Evolutionary conservation across 2,329 filamentous ascomycete species (phyloP), one percentile per base, ranked within the genome.

Genomic region (Aspergillus pseudonomiae): DNA sequence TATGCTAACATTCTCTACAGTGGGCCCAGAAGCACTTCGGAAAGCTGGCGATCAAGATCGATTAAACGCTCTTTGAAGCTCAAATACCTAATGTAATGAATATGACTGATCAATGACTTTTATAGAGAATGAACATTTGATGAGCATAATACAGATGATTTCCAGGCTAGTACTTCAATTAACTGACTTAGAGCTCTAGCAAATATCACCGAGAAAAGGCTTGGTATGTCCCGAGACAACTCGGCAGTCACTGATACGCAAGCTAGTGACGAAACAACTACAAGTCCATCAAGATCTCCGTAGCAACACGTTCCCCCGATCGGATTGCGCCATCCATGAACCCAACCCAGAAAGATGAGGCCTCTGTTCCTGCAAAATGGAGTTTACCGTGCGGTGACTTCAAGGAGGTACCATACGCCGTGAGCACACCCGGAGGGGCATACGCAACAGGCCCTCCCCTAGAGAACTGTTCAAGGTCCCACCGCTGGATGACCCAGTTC

Each of bases 21-120:
- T 82, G 80, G 81, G 80, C 75, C 28, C 78, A 85, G 72, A 83
- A 82, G 67, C 85, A 88, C 70, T 81, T 87, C 61, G 85, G 85
- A 57, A 88, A 88, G 74, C 68, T 88, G 50, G 76, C 75, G 3
- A 83, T 88, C 67, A 81, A 82, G 70, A 74, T 78, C 55, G 68
- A 73, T 56, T 78, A 71, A 69, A 59, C 36, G 24, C n/a, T 39
- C 16, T 16, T 5, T 6, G 30, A 36, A 24, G 12, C 36, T 3
- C 9, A 21, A 4, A 39, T 41, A 24, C 21, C 34, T 39, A 24
- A 39, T 28, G 52, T 36, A 39, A 55, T 14, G 32, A 26, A 19
- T 19, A 12, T 55, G 32, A 28, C n/a, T 16, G 30, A 19, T 34
- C 11, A 39, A 39, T 28, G 14, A 28, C 36, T 21, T 39, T 9